Conservation (phyloP, 805 yeast genomes). For the Metschnikowia hibisci region DNA sequence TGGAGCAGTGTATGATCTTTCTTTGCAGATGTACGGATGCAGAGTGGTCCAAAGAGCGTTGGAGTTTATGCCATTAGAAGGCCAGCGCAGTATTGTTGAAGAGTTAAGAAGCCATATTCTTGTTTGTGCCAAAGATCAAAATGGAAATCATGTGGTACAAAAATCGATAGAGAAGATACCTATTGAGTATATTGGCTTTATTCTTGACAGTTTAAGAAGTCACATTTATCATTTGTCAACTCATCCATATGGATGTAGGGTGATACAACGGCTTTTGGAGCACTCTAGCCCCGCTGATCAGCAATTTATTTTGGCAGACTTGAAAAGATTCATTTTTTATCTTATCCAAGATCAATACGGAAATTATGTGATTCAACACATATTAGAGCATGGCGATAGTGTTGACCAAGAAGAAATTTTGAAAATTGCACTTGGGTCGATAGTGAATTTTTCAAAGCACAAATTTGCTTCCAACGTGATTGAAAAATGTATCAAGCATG, state of each 20-base stretch:
- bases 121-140: slow-evolving; percentile 72
- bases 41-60: slow-evolving; percentile 94
- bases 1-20: slow-evolving; percentile 68
- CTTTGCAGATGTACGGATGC: slow-evolving; percentile 97
- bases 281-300: slow-evolving; percentile 66
- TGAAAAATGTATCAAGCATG: slow-evolving; percentile 83
- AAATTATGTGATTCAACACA: slow-evolving; percentile 95
- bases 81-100: slow-evolving; percentile 62
- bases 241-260: slow-evolving; percentile 97
- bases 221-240: slow-evolving; percentile 83
- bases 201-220: slow-evolving; percentile 64
- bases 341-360: slow-evolving; percentile 96
- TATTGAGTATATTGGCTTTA: slow-evolving; percentile 61
- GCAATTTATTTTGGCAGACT: slow-evolving; percentile 60
- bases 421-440: slow-evolving; percentile 62
- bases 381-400: slow-evolving; percentile 74
- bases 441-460: slow-evolving; percentile 86
- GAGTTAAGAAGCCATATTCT: slow-evolving; percentile 71
- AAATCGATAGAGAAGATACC: slow-evolving; percentile 88
- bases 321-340: slow-evolving; percentile 66
- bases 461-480: slow-evolving; percentile 97
- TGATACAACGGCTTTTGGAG: slow-evolving; percentile 87
- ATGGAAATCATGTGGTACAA: slow-evolving; percentile 97
- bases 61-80: slow-evolving; percentile 60
- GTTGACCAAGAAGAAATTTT: slow-evolving; percentile 61